Percentiles rank a stretch among this genome's conserved stretches.
phyloP scores from a whole-genome alignment of 805 yeast species.

The Lachancea lanzarotensis region DNA sequence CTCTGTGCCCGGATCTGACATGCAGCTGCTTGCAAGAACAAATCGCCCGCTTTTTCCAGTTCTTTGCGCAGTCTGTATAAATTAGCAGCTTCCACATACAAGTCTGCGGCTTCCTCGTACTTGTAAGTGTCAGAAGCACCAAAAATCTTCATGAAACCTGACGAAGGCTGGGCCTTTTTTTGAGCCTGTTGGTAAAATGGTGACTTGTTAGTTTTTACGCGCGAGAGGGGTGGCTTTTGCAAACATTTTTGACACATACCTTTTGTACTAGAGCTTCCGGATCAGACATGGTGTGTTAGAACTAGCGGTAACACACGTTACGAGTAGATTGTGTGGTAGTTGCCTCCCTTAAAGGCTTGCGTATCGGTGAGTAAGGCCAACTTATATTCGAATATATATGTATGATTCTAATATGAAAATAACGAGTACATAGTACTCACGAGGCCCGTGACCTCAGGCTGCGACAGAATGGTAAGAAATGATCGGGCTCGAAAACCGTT shows the following conservation, averaged over 20 bases:
- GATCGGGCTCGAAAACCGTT: too few species aligned
- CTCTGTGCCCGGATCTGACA: constrained; percentile 67
- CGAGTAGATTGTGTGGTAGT: too few species aligned
- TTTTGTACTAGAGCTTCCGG: constrained; percentile 40
- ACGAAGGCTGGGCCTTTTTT: constrained; percentile 59
- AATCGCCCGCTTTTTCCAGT: constrained; percentile 66
- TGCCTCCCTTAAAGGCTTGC: too few species aligned
- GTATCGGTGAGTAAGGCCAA: too few species aligned
- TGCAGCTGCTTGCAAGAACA: constrained; percentile 80
- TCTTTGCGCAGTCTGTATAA: constrained; percentile 72
- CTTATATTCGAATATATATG: too few species aligned
- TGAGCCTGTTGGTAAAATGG: constrained; percentile 50
- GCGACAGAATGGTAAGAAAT: too few species aligned
- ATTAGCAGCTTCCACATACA: constrained; percentile 91
- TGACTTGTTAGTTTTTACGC: not conserved
- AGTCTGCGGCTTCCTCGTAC: constrained; percentile 87
- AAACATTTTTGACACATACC: constrained; percentile 15
- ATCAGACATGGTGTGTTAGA: constrained; percentile 33
- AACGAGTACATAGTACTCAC: too few species aligned
- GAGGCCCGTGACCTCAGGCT: too few species aligned
- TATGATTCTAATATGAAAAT: too few species aligned
- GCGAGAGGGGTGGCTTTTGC: not conserved
- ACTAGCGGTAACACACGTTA: too few species aligned
- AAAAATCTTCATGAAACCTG: constrained; percentile 64
- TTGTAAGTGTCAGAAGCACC: constrained; percentile 58